phyloP scores from a whole-genome alignment of 768 basidiomycete genomes.

The Coprinopsis cinerea region DNA sequence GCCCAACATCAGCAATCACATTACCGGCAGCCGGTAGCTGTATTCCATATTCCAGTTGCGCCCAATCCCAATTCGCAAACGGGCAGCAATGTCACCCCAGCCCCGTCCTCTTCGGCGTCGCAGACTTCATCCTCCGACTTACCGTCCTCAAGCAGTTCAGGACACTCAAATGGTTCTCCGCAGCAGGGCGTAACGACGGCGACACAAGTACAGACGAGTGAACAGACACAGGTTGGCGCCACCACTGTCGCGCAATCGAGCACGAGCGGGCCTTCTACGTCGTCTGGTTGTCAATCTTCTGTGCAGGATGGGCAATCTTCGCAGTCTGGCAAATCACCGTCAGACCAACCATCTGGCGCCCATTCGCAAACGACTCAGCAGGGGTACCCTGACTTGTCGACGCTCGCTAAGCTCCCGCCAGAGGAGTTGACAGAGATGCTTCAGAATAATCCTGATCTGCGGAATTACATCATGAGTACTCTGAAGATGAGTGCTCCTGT shows the following conservation, averaged over 20 bases:
- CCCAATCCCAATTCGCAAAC: neutral
- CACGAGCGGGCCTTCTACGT: too few species aligned
- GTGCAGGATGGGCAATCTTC: neutral
- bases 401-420: conserved; percentile 29
- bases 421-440: conserved; percentile 33
- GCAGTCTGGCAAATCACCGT: neutral
- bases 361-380: conserved; percentile 3
- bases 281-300: neutral
- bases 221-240: too few species aligned
- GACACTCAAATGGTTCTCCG: too few species aligned
- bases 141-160: too few species aligned
- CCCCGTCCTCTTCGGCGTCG: too few species aligned
- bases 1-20: neutral
- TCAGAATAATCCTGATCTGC: conserved; percentile 32
- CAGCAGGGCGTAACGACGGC: too few species aligned
- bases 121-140: too few species aligned
- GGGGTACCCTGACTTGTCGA: conserved; percentile 18
- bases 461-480: conserved; percentile 29
- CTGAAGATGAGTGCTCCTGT: too few species aligned
- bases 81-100: too few species aligned
- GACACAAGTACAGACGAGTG: too few species aligned
- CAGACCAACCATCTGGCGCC: neutral
- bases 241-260: too few species aligned
- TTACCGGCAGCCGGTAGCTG: neutral
- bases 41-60: neutral